Percentiles rank a stretch among this genome's conserved stretches.
Evolutionary conservation across 2,329 filamentous ascomycete genomes (phyloP).

Genomic region (Pleoardoris graminearum): DNA sequence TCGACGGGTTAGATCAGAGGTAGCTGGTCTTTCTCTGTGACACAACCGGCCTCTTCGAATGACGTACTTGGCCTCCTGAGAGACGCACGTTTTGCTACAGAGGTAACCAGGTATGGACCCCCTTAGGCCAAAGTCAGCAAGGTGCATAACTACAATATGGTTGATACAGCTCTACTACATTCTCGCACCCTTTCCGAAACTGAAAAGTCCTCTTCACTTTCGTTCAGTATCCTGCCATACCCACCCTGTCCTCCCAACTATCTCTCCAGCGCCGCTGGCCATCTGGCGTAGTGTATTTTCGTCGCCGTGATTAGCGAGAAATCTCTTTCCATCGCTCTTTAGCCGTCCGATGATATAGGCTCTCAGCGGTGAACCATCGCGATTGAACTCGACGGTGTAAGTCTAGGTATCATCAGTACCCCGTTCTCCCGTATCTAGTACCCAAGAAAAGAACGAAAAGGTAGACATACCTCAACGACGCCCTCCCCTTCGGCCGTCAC

Average conservation of each 20-base stretch:
- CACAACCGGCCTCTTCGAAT: too few relatives aligned
- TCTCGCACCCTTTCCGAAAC: slow-evolving; percentile 26
- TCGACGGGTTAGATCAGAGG: too few relatives aligned
- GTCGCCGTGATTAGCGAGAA: slow-evolving; percentile 62
- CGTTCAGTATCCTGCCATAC: slow-evolving; percentile 44
- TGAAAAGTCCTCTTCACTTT: slow-evolving; percentile 36
- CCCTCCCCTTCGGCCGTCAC: slow-evolving; percentile 55
- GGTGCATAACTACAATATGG: too few relatives aligned
- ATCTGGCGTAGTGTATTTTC: slow-evolving; percentile 53
- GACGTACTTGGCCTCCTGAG: too few relatives aligned
- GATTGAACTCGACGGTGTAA: slow-evolving; percentile 62
- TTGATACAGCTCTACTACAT: slow-evolving; percentile 12
- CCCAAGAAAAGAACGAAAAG: not conserved
- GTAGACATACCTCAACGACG: slow-evolving; percentile 55
- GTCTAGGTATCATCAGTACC: slow-evolving; percentile 48
- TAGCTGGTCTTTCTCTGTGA: too few relatives aligned
- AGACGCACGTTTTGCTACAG: too few relatives aligned
- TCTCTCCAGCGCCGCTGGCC: slow-evolving; percentile 50
- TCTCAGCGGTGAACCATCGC: slow-evolving; percentile 53
- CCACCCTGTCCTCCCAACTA: slow-evolving; percentile 54
- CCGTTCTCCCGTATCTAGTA: not conserved
- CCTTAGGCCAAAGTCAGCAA: too few relatives aligned
- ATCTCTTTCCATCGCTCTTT: slow-evolving; percentile 51
- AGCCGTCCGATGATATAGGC: slow-evolving; percentile 60
- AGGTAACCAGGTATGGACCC: too few relatives aligned